phyloP scores from a whole-genome alignment of 2,329 filamentous ascomycete genomes.

The Microdochium nivale region DNA sequence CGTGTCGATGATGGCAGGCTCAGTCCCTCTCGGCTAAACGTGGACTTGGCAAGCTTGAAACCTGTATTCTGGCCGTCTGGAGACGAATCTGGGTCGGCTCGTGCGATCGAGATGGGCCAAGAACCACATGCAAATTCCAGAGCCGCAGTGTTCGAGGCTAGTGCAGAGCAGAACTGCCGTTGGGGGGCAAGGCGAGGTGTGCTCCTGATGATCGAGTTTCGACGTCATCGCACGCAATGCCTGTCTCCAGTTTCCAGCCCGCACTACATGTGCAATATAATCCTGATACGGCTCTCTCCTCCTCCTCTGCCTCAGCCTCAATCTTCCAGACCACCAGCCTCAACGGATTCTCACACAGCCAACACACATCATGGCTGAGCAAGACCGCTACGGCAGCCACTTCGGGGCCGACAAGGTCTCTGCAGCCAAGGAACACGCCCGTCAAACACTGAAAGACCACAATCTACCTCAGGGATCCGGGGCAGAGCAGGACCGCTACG shows the following conservation, averaged over 20 bases:
- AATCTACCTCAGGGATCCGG: conserved; percentile 1
- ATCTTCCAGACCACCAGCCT: neutral
- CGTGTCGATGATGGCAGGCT: neutral
- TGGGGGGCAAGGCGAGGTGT: neutral
- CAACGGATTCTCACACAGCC: neutral
- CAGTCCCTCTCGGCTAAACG: neutral
- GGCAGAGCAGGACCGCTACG: conserved; percentile 12
- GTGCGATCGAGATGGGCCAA: neutral
- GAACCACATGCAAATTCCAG: neutral
- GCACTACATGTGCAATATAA: neutral
- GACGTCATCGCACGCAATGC: neutral
- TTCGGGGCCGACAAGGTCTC: conserved; percentile 1
- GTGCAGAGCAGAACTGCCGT: too few species aligned
- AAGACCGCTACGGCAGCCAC: conserved; percentile 8
- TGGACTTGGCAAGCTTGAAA: neutral
- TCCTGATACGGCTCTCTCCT: neutral
- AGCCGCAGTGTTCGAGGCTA: too few species aligned
- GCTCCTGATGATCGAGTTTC: neutral
- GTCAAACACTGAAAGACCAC: neutral
- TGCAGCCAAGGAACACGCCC: conserved; percentile 1
- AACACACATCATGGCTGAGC: conserved; percentile 11
- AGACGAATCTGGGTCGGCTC: neutral
- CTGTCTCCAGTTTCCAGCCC: neutral
- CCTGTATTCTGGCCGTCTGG: neutral
- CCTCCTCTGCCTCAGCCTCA: neutral